Evolutionary conservation across 345 rosid species (phyloP), one percentile per base, ranked within the genome.

Genomic region (Nephelium lappaceum): DNA sequence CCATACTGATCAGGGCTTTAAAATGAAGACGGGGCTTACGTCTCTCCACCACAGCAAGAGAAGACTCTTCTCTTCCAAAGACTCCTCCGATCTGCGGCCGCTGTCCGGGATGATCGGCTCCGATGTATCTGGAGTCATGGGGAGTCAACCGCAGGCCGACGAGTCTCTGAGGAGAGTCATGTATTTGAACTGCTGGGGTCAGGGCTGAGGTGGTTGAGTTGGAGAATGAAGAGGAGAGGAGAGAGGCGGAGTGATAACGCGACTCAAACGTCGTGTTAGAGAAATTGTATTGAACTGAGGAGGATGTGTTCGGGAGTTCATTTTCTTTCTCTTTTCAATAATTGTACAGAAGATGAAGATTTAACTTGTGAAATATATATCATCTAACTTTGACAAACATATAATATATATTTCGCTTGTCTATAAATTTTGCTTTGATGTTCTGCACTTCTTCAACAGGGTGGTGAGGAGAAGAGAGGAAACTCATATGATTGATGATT

Each of bases 161-260:
- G 99, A 93, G 64, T 88, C 98, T 15, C 67, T 93, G 76, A 91
- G 89, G 21, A 90, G 81, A 55, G 95, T 93, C 67, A 95, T 95
- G 99, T 92, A 90, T 88, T 78, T 95, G 47, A 93, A 86, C 76
- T 95, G 99, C 84, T 95, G 98, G 98, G 93, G 94, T 25, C 98
- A 89, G 82, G 89, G 90, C 72, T 86, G 31, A 49, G 55, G 75
- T 18, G 38, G 43, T 21, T 6, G 49, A 11, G 49, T 45, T 45
- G 49, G n/a, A n/a, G n/a, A n/a, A n/a, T n/a, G n/a, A n/a, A n/a
- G n/a, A n/a, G n/a, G n/a, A n/a, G n/a, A n/a, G n/a, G n/a, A n/a
- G n/a, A n/a, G 49, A 6, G 49, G 49, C 4, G 8, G 49, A 45
- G 11, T 45, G 49, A 45, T 1, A 11, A 45, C 49, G 8, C 49